Evolutionary conservation across 495 filamentous ascomycete genomes (phyloP).

Genomic region (Penicillium crystallinum): DNA sequence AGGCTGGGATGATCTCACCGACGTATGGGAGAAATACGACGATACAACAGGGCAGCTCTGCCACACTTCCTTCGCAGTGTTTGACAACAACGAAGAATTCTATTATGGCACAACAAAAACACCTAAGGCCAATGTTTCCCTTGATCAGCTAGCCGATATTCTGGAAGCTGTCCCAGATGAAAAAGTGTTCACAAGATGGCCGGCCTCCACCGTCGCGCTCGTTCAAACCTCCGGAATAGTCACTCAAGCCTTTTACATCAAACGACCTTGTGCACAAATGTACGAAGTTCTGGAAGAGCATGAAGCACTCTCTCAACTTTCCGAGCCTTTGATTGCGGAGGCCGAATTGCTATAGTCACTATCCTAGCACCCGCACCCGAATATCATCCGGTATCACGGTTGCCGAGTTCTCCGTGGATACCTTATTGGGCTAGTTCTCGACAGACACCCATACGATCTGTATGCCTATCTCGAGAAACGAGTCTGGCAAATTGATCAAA

Average conservation of each 20-base stretch:
- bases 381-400: conserved; percentile 29
- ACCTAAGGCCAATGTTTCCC: not conserved
- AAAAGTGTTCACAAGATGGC: not conserved
- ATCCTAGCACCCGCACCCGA: conserved; percentile 23
- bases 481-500: conserved; percentile 10
- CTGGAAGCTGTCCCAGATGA: not conserved
- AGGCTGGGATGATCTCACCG: not conserved
- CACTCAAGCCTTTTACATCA: not conserved
- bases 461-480: conserved; percentile 7
- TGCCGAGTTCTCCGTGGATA: conserved; percentile 26
- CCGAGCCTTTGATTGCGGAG: conserved; percentile 13
- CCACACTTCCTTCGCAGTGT: not conserved
- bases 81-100: not conserved
- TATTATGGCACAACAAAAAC: not conserved
- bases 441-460: conserved; percentile 18
- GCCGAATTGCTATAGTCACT: conserved; percentile 14
- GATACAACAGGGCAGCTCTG: not conserved
- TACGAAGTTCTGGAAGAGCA: not conserved
- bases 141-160: not conserved
- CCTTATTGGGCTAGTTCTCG: conserved; percentile 30
- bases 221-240: not conserved
- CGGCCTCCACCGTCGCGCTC: not conserved
- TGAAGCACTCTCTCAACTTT: not conserved
- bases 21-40: not conserved
- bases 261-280: not conserved